phyloP scores from a whole-genome alignment of 352 stramenopile species.

The Phytophthora kernoviae region DNA sequence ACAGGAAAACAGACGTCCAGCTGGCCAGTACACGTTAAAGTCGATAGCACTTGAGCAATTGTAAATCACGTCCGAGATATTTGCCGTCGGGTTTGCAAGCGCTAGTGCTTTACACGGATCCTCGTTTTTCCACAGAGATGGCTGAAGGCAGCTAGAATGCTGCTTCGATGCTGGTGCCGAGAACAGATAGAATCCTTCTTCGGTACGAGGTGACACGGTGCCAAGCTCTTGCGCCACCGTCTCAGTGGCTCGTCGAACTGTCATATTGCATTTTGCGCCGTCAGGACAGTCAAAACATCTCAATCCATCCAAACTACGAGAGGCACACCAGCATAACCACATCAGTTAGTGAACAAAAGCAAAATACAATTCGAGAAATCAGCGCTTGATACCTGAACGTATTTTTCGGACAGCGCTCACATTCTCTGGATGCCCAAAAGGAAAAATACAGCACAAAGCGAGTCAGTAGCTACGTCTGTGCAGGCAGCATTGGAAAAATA shows the following conservation, averaged over 20 bases:
- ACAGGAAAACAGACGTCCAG: constrained; percentile 66
- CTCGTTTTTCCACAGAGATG: constrained; percentile 43
- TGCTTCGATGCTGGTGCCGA: constrained; percentile 48
- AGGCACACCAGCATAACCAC: background rate
- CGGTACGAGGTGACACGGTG: constrained; percentile 57
- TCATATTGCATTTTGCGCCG: constrained; percentile 54
- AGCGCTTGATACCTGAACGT: constrained; percentile 46
- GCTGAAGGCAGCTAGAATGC: constrained; percentile 28
- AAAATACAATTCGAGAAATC: background rate
- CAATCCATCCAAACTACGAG: constrained; percentile 53
- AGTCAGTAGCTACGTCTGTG: too few relatives aligned
- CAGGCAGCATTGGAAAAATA: too few relatives aligned
- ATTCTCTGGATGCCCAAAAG: constrained; percentile 36
- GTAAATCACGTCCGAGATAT: constrained; percentile 45
- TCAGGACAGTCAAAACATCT: constrained; percentile 61
- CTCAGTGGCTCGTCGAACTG: constrained; percentile 58
- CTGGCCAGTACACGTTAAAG: constrained; percentile 63
- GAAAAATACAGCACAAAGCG: constrained; percentile 5
- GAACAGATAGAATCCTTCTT: constrained; percentile 65
- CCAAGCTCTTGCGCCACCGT: constrained; percentile 46
- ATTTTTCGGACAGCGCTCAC: constrained; percentile 50
- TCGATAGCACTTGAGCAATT: constrained; percentile 34
- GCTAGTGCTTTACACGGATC: constrained; percentile 56
- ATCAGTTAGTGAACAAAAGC: background rate
- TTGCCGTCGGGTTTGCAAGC: constrained; percentile 6